Evolutionary conservation across 208 protist genomes (phyloP).

Genomic region (Acanthamoeba sp.): DNA sequence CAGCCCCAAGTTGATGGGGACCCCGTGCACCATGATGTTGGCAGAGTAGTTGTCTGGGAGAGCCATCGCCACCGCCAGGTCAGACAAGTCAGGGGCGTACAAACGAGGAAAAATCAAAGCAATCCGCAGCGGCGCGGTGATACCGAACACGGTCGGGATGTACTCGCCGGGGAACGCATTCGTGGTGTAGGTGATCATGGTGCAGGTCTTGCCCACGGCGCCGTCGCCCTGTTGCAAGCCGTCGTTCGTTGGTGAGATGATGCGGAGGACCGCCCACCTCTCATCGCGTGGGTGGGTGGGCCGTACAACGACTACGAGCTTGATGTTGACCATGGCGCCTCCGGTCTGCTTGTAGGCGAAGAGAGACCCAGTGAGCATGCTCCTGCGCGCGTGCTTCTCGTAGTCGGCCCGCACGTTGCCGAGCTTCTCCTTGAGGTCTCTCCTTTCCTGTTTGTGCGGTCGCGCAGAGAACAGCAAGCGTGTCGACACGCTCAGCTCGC

Average conservation of each 20-base stretch:
- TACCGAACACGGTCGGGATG: constrained; percentile 58
- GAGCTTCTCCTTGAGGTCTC: background rate
- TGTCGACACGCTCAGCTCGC: no score
- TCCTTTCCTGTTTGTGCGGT: background rate
- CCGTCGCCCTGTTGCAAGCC: background rate
- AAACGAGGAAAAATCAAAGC: background rate
- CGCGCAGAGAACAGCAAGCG: no score
- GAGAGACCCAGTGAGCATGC: background rate
- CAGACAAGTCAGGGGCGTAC: background rate
- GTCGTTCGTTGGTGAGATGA: background rate
- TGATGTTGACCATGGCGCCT: background rate
- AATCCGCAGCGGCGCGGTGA: background rate
- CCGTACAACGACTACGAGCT: constrained; percentile 32
- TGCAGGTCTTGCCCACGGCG: constrained; percentile 15
- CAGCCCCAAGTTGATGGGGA: constrained; percentile 86
- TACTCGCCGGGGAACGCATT: constrained; percentile 52
- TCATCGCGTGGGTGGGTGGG: no score
- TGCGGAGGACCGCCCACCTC: background rate
- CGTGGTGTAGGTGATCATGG: constrained; percentile 48
- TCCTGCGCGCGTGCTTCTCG: background rate
- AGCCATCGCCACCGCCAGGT: no score
- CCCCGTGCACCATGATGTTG: constrained; percentile 87
- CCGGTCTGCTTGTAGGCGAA: background rate
- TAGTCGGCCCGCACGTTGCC: background rate
- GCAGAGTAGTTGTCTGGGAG: constrained; percentile 88